Evolutionary conservation across 257 asterid species (phyloP).

Genomic region (Solanum chiquidenum): DNA sequence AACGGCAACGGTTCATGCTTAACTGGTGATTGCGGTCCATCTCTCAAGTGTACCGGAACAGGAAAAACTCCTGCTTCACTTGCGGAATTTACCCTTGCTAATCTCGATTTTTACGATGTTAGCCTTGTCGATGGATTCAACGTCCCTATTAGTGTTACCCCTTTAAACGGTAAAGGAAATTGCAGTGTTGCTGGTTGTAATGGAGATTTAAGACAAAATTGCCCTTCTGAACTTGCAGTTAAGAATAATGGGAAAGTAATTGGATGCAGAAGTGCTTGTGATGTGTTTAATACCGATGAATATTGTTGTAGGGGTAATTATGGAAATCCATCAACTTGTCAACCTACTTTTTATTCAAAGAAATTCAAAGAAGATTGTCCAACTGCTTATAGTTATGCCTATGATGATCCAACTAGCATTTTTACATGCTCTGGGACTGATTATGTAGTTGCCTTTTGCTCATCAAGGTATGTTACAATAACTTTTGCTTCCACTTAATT

Average conservation of each 20-base stretch:
- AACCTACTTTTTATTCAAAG: slow-evolving; percentile 69
- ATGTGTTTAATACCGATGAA: slow-evolving; percentile 73
- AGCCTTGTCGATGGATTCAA: slow-evolving; percentile 93
- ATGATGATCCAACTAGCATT: slow-evolving; percentile 82
- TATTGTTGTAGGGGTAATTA: slow-evolving; percentile 71
- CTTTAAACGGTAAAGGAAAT: slow-evolving; percentile 62
- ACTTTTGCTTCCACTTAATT: background rate
- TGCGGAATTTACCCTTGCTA: slow-evolving; percentile 77
- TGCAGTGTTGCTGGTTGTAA: slow-evolving; percentile 79
- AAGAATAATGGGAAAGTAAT: slow-evolving; percentile 36
- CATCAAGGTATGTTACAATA: slow-evolving; percentile 29
- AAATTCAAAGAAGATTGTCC: slow-evolving; percentile 73
- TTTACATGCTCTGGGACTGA: slow-evolving; percentile 62
- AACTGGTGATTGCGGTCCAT: slow-evolving; percentile 66
- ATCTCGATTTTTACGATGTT: slow-evolving; percentile 66
- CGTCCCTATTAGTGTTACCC: slow-evolving; percentile 58
- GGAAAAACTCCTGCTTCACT: slow-evolving; percentile 74
- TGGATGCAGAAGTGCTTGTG: slow-evolving; percentile 88
- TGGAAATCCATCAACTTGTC: slow-evolving; percentile 71
- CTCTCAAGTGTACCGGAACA: slow-evolving; percentile 47
- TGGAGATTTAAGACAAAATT: slow-evolving; percentile 40
- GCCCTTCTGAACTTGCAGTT: slow-evolving; percentile 64
- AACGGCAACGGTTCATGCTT: slow-evolving; percentile 68
- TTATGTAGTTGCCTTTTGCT: slow-evolving; percentile 68
- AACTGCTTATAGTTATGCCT: slow-evolving; percentile 78